Conservation (phyloP, 257 asterid species). For the Plantago ovata region DNA sequence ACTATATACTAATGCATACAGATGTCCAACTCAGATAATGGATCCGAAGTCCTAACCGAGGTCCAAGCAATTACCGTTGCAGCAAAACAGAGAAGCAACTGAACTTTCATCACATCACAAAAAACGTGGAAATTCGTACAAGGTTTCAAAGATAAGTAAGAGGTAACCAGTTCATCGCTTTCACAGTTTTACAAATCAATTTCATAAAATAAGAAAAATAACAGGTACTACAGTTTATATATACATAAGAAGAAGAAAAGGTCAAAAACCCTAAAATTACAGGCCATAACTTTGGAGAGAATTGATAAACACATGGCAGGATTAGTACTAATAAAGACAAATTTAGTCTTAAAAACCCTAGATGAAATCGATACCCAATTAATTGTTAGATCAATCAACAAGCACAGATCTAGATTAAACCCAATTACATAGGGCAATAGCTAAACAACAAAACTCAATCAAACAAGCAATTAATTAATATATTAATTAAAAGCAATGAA, state of each 20-base stretch:
- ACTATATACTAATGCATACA: too few species aligned
- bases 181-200: background rate
- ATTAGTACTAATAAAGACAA: background rate
- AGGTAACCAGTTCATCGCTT: background rate
- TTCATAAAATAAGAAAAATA: background rate
- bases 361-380: background rate
- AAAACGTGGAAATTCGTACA: background rate
- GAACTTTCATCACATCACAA: background rate
- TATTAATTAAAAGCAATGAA: background rate
- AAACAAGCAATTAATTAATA: background rate
- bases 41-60: too few species aligned
- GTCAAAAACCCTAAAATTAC: background rate
- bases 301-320: background rate
- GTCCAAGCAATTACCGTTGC: background rate
- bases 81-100: background rate
- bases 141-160: background rate
- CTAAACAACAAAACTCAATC: background rate
- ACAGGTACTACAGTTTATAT: background rate
- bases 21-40: too few species aligned
- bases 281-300: background rate
- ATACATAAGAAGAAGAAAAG: too few species aligned
- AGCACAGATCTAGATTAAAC: background rate
- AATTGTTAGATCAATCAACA: background rate
- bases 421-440: background rate
- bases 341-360: background rate